Conservation (phyloP, 805 yeast species). For the Ogataea methanolica region DNA sequence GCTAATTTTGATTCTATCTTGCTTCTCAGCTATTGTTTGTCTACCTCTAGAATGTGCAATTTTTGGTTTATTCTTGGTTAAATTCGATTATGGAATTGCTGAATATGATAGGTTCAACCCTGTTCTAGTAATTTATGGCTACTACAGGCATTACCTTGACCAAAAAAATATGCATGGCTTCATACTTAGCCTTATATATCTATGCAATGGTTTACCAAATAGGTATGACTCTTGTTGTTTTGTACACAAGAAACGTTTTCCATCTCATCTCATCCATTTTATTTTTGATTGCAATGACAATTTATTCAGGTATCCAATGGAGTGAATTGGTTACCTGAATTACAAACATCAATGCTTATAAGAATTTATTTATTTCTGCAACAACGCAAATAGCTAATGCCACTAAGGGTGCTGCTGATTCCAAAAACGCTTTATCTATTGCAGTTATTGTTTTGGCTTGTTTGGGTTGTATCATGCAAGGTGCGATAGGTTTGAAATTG, state of each 20-base stretch:
- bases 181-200: slow-evolving; percentile 38
- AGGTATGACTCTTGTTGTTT: slow-evolving; percentile 33
- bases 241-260: slow-evolving; percentile 33
- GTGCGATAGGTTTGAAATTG: slow-evolving; percentile 18
- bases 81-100: slow-evolving; percentile 20
- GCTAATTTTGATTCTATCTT: slow-evolving; percentile 29
- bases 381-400: slow-evolving; percentile 3
- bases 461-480: slow-evolving; percentile 31
- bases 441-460: slow-evolving; percentile 36
- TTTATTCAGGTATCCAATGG: slow-evolving; percentile 41
- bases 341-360: slow-evolving; percentile 9
- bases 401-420: slow-evolving; percentile 21
- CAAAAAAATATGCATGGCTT: slow-evolving; percentile 20
- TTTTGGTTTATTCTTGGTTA: slow-evolving; percentile 36
- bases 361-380: slow-evolving; percentile 7
- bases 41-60: slow-evolving; percentile 35
- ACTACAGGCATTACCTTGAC: slow-evolving; percentile 18
- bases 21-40: slow-evolving; percentile 32
- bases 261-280: slow-evolving; percentile 29
- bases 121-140: slow-evolving; percentile 19
- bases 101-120: slow-evolving; percentile 17
- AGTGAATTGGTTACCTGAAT: slow-evolving; percentile 30
- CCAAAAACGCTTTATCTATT: slow-evolving; percentile 34
- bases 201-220: slow-evolving; percentile 39
- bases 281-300: slow-evolving; percentile 38